Evolutionary conservation across 2,329 filamentous ascomycete genomes (phyloP).

Genomic region (Sclerotinia trifoliorum): DNA sequence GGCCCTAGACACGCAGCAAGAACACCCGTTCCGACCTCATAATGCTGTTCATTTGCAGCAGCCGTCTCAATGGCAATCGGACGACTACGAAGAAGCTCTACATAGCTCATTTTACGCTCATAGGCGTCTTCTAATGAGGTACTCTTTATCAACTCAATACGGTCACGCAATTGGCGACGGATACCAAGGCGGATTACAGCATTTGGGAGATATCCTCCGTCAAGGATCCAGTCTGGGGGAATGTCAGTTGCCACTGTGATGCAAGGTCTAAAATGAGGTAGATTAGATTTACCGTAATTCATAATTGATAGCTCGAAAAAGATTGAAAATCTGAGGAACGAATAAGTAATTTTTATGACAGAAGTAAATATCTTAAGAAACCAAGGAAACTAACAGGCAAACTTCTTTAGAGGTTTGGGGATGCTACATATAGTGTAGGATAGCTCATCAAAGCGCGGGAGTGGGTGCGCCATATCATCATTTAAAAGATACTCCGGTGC

Average conservation of each 20-base stretch:
- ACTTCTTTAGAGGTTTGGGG: background rate
- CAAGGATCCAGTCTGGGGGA: constrained; percentile 55
- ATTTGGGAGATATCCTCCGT: constrained; percentile 64
- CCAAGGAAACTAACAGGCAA: background rate
- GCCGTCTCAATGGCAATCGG: constrained; percentile 69
- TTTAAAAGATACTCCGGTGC: constrained; percentile 3
- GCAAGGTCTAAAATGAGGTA: background rate
- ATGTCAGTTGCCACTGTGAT: constrained; percentile 16
- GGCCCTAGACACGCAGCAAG: constrained; percentile 61
- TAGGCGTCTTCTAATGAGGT: constrained; percentile 54
- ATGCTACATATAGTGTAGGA: background rate
- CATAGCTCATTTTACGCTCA: constrained; percentile 62
- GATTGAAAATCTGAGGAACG: background rate
- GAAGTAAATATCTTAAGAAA: background rate
- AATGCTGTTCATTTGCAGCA: constrained; percentile 67
- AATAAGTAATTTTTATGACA: background rate
- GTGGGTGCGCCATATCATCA: constrained; percentile 15
- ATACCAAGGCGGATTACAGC: constrained; percentile 63
- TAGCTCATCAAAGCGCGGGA: constrained; percentile 15
- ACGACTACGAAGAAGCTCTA: constrained; percentile 55
- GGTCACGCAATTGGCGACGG: constrained; percentile 61
- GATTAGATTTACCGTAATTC: constrained; percentile 33
- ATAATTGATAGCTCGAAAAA: constrained; percentile 24
- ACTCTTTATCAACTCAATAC: constrained; percentile 54
- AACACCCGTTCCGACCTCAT: constrained; percentile 68